These are phyloP conservation scores for Zoysia pacifica DNA, from an alignment of 176 grass and related monocot species.

Conservation along the genomic window DNA sequence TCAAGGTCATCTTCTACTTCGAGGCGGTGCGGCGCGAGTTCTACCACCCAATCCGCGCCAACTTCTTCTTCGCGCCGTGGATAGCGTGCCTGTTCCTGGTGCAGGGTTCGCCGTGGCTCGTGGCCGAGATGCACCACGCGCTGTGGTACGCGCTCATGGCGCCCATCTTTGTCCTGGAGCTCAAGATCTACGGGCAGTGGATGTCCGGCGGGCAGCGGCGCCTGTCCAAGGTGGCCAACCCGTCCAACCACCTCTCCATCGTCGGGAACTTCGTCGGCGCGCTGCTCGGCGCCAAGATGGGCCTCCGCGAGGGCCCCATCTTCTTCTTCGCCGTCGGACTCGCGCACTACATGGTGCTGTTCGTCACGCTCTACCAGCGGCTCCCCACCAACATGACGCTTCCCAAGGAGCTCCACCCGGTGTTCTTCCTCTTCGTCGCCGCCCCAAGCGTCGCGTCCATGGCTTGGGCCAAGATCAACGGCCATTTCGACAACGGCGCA, in stretches of 20 bases:
- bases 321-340: constrained; percentile 75
- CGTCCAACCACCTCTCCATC: constrained; percentile 63
- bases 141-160: constrained; percentile 67
- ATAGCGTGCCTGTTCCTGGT: constrained; percentile 55
- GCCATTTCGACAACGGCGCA: constrained; percentile 46
- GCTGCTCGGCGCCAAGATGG: constrained; percentile 62
- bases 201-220: constrained; percentile 72
- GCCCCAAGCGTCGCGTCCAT: constrained; percentile 59
- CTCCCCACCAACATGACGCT: constrained; percentile 72
- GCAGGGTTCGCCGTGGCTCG: not conserved
- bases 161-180: constrained; percentile 51
- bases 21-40: constrained; percentile 36
- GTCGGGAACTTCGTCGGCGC: constrained; percentile 68
- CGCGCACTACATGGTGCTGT: constrained; percentile 68
- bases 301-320: constrained; percentile 51
- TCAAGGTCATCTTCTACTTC: constrained; percentile 29
- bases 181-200: constrained; percentile 90
- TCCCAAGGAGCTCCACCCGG: constrained; percentile 70
- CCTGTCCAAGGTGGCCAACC: constrained; percentile 74
- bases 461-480: constrained; percentile 59
- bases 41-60: constrained; percentile 35
- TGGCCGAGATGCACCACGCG: constrained; percentile 17
- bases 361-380: constrained; percentile 83
- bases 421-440: constrained; percentile 81
- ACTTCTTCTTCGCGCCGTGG: constrained; percentile 44